Evolutionary conservation across 2,329 filamentous ascomycete species (phyloP), one percentile per base, ranked within the genome.

Genomic region (Tolypocladium ophioglossoides): DNA sequence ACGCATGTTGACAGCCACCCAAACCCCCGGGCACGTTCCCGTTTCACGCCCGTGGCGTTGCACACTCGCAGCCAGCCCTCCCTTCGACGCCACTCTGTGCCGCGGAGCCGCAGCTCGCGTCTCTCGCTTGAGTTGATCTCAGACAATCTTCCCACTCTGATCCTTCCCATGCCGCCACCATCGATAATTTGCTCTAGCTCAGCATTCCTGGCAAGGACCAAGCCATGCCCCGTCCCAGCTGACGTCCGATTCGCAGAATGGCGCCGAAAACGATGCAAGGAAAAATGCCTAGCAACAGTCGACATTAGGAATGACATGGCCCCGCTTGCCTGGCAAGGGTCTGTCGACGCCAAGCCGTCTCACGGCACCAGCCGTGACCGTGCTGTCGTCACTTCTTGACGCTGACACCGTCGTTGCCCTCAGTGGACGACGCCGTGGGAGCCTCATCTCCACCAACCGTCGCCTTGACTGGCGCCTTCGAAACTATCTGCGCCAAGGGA

Each of bases 381-480:
- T 10, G 12, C 24, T 40, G 22, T 39, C 49, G 49, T 40, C 49
- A 30, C 22, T 40, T 51, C 49, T 51, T 51, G 49, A n/a, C 49
- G 49, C 35, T 40, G 49, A 24, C 14, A 16, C 24, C 8, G 10
- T 27, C 40, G 40, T 27, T 6, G 22, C 40, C 16, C 22, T 44
- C 6, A 8, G 14, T 24, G 27, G 40, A n/a, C 9, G 20, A 24
- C 12, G 22, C 9, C 49, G 41, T 35, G 7, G 35, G n/a, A 41
- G 37, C 50, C 50, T 51, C 50, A 34, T 48, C 51, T 38, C 51
- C 51, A 8, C 51, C 27, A 4, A 14, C 12, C 16, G 52, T 20
- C 20, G 39, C 41, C 54, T 57, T 58, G 20, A 55, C 37, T 37
- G 52, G 38, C 50, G 55, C 54, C 51, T 44, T 46, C 34, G 52